phyloP scores from a whole-genome alignment of 2,329 filamentous ascomycete genomes.

The Coleophoma cylindrospora region DNA sequence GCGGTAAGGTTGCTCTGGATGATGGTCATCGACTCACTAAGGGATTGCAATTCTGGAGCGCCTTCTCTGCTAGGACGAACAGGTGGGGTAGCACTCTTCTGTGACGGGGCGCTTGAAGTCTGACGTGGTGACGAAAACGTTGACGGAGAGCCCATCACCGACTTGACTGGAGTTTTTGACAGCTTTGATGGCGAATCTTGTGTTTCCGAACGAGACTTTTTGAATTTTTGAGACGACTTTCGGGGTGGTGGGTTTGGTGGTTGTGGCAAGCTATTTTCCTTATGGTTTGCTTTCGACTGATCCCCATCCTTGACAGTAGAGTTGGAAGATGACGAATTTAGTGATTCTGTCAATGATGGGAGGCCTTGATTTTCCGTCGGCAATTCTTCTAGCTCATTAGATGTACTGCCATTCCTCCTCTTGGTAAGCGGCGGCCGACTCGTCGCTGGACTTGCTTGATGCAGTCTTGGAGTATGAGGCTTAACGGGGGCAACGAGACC shows the following conservation, averaged over 20 bases:
- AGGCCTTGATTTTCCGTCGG: slow-evolving; percentile 51
- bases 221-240: slow-evolving; percentile 55
- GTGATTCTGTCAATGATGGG: slow-evolving; percentile 62
- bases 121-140: slow-evolving; percentile 5
- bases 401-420: slow-evolving; percentile 49
- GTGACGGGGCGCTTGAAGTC: slow-evolving; percentile 9
- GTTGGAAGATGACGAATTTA: slow-evolving; percentile 67
- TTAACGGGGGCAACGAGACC: slow-evolving; percentile 44
- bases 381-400: slow-evolving; percentile 41
- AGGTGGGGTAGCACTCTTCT: slow-evolving; percentile 37
- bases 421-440: slow-evolving; percentile 57
- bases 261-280: slow-evolving; percentile 32
- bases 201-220: slow-evolving; percentile 28
- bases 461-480: slow-evolving; percentile 34
- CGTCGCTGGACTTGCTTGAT: slow-evolving; percentile 50
- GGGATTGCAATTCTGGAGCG: slow-evolving; percentile 53
- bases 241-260: slow-evolving; percentile 58
- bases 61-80: slow-evolving; percentile 64
- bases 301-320: slow-evolving; percentile 58
- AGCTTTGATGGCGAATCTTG: slow-evolving; percentile 34
- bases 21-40: slow-evolving; percentile 45
- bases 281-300: slow-evolving; percentile 34
- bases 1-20: slow-evolving; percentile 55
- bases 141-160: slow-evolving; percentile 17
- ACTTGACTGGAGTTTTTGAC: slow-evolving; percentile 25